Conservation (phyloP, 164 flowering plant genomes). For the Stephania cephalantha region DNA sequence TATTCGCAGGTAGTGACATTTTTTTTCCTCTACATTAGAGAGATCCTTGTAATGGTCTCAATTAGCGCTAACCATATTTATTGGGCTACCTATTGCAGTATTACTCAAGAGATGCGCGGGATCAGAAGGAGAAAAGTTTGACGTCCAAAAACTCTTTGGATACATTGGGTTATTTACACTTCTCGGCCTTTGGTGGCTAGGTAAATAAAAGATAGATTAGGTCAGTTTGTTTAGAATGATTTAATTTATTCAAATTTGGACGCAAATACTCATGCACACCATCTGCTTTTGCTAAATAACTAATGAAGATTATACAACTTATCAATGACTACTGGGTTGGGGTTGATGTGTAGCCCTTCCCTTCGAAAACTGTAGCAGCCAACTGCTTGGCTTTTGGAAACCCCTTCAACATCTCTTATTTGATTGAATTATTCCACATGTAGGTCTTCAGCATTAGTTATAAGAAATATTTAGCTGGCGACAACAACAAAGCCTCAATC, state of each 20-base stretch:
- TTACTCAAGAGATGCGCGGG: slow-evolving; percentile 51
- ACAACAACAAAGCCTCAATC: too few relatives aligned
- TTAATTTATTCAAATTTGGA: too few relatives aligned
- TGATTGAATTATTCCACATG: neutral
- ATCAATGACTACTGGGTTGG: too few relatives aligned
- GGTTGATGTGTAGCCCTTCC: too few relatives aligned
- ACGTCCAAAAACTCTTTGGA: slow-evolving; percentile 57
- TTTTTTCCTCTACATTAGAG: neutral
- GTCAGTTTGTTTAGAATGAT: too few relatives aligned
- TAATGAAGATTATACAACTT: too few relatives aligned
- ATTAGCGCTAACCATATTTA: neutral
- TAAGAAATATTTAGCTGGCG: neutral
- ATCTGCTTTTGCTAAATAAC: neutral
- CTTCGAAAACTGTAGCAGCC: too few relatives aligned
- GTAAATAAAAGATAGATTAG: slow-evolving; percentile 25
- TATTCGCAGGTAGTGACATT: slow-evolving; percentile 42
- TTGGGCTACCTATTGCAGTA: slow-evolving; percentile 29
- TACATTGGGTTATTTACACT: slow-evolving; percentile 54
- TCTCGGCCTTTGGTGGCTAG: slow-evolving; percentile 67
- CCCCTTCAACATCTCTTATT: too few relatives aligned
- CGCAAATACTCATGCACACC: too few relatives aligned
- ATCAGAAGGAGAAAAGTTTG: slow-evolving; percentile 49
- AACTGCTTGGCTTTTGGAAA: too few relatives aligned
- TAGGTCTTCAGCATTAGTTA: neutral
- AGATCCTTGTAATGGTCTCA: neutral